Evolutionary conservation across 768 basidiomycete genomes (phyloP), one percentile per base, ranked within the genome.

Genomic region (Fibroporia radiculosa): DNA sequence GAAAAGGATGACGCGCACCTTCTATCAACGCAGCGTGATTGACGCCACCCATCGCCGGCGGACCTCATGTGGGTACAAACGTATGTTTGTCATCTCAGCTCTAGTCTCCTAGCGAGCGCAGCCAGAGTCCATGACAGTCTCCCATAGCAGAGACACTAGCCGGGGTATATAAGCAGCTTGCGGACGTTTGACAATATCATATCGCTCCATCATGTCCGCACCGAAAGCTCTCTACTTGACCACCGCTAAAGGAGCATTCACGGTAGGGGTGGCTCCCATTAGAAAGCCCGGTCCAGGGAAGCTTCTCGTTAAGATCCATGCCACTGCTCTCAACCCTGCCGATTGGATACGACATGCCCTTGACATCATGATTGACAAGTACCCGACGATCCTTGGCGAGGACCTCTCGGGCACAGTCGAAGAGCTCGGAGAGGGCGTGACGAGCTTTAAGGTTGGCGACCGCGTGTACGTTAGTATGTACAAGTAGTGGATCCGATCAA

Each of bases 381-480:
- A 47, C 45, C 73, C 72, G 1, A 53, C 56, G 13, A 51, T 70
- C 35, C 40, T 67, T 24, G 72, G 69, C 4, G 47, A 40, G 4
- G 71, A 74, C n/a, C 60, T 47, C 13, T 65, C 70, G 5, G 71
- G 73, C 14, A 58, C 56, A 18, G 62, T 71, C 26, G 62, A 62
- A 19, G 59, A 59, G 23, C 60, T 71, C n/a, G 72, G 68, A 14
- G 52, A 62, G n/a, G 63, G 56, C 0, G 72, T 73, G 1, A 58
- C 61, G 3, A 44, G 53, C 18, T 59, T 71, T 42, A 60, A 57
- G 25, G 57, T 61, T n/a, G 71, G 70, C 4, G 68, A 66, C 47
- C 62, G 52, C 42, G 61, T 70, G 65, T 66, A 32, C 48, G 64
- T 54, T 36, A 2, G 2, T 22, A n/a, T n/a, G n/a, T n/a, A n/a